Evolutionary conservation across 352 stramenopile genomes (phyloP), one percentile per base, ranked within the genome.

Genomic region (Albugo laibachii): DNA sequence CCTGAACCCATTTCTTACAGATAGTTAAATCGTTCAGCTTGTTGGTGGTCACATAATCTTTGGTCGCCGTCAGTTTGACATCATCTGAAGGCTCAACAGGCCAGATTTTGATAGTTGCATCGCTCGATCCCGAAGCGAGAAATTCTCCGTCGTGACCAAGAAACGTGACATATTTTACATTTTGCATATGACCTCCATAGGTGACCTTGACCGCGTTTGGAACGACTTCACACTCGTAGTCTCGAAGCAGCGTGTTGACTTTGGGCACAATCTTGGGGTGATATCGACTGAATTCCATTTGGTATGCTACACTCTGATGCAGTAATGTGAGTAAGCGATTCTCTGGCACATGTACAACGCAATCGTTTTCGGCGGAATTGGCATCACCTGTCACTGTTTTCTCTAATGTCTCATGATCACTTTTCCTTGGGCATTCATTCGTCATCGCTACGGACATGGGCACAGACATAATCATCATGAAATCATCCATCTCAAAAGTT

Each of bases 231-330:
- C 80, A 86, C 54, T 91, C 74, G 58, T 88, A 93, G 50, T 93
- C 80, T 13, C 69, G 66, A 35, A 88, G 56, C 42, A 93, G 55
- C 35, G 77, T 87, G 49, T 70, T 69, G 18, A 93, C 77, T 36
- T 86, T 87, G 20, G 80, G 80, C 35, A 89, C 72, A 1, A 75
- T 88, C 49, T 87, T 86, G 1, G 74, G 77, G 39, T 88, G 75
- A 42, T 88, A 89, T 36, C 73, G 67, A 66, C 72, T 85, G 47
- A 93, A 93, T 47, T 93, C 80, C 73, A 91, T 87, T 50, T 93
- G 80, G 55, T 93, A 93, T 8, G 80, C 76, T 11, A 91, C 78
- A 44, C 71, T 79, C 51, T 93, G 80, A 40, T 89, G 77, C 13
- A 91, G 55, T 37, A 93, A 58, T 36, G 83, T 63, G 40, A 93